Percentiles rank a stretch among this genome's conserved stretches.
Evolutionary conservation across 768 basidiomycete species (phyloP).

Genomic region (Mycena capillaripes): DNA sequence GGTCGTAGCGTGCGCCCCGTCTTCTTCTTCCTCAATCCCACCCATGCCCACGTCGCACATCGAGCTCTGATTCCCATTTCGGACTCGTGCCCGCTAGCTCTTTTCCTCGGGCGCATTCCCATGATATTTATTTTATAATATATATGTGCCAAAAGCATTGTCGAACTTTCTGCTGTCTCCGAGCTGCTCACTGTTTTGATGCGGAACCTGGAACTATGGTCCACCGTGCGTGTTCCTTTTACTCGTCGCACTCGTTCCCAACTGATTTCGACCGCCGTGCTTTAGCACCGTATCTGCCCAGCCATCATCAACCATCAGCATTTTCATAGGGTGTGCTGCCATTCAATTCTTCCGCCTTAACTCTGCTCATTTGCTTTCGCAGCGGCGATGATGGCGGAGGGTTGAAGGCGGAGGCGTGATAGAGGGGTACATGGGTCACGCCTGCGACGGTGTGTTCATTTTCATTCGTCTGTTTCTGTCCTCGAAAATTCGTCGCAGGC

Average conservation of each 20-base stretch:
- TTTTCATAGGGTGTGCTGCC: neutral
- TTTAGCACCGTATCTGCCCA: neutral
- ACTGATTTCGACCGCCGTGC: neutral
- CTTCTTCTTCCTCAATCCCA: too few species aligned
- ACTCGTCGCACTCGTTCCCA: neutral
- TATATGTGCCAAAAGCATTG: neutral
- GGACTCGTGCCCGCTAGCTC: too few species aligned
- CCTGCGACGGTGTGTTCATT: neutral
- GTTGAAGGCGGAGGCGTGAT: neutral
- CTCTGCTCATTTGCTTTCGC: neutral
- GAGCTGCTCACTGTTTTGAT: neutral
- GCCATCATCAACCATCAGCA: neutral
- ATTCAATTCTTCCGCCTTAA: neutral
- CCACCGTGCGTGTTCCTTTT: neutral
- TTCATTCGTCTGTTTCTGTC: neutral
- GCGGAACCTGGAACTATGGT: neutral
- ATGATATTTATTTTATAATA: neutral
- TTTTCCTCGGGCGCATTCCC: too few species aligned
- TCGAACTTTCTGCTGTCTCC: neutral
- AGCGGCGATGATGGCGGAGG: neutral
- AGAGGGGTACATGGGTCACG: neutral
- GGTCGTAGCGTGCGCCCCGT: too few species aligned
- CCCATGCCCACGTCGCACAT: too few species aligned
- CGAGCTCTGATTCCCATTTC: too few species aligned
- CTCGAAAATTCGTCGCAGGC: neutral